Evolutionary conservation across 176 grass and related monocot genomes (phyloP), one percentile per base, ranked within the genome.

Genomic region (Puccinellia tenuiflora): DNA sequence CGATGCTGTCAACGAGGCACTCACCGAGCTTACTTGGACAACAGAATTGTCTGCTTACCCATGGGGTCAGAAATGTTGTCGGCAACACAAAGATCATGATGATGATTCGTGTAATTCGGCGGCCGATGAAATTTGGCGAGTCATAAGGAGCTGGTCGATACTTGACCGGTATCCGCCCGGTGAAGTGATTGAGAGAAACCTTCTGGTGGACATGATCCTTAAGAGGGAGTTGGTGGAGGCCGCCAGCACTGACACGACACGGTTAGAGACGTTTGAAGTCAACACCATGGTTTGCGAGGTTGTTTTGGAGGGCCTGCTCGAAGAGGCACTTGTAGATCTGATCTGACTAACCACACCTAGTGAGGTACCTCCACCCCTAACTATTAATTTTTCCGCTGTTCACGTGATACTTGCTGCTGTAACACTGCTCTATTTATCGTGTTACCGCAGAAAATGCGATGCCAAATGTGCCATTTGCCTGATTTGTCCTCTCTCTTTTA

Each of bases 1-100:
- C 17, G 93, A 99, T 16, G 90, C 89, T 3, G 75, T 88, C 77
- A 96, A 99, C 18, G 93, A 85, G 82, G 93, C 91, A 65, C 87
- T 99, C 67, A 16, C 81, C 4, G 89, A 94, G 48, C 78, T 96
- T n/a, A 85, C 80, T 69, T 86, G 26, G 57, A 83, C 64, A 64
- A 38, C 77, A 22, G 77, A 88, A 78, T 31, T 96, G 29, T 30
- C 61, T 66, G 84, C 67, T 1, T 96, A 93, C 73, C 91, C 96
- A 24, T 93, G 89, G 96, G 81, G 64, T 1, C 59, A 67, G 38
- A 42, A 75, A 25, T 65, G 33, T 78, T 51, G 71, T 66, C 80
- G 17, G 48, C 81, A 43, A 30, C 38, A 20, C 1, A 87, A 61
- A 54, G 86, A 88, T 72, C 73, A 56, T 0, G 56, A 81, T 13